Evolutionary conservation across 257 asterid species (phyloP).

Genomic region (Cordia subcordata): DNA sequence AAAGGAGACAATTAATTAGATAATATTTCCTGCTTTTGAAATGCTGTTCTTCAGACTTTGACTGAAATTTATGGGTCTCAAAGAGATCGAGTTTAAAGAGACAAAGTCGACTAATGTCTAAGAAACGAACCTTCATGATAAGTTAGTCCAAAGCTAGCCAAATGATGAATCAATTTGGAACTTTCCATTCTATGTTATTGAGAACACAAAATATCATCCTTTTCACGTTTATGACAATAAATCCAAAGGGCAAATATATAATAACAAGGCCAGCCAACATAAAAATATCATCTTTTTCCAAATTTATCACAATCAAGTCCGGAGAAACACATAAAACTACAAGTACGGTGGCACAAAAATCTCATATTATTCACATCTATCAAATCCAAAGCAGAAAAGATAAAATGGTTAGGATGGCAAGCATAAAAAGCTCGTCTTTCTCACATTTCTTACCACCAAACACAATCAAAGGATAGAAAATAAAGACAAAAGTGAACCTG

Average conservation of each 20-base stretch:
- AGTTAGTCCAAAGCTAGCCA: background rate
- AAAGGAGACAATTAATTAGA: too few species aligned
- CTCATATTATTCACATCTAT: too few species aligned
- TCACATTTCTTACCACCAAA: background rate
- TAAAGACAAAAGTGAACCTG: conserved; percentile 31
- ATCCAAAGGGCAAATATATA: too few species aligned
- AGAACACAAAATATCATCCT: background rate
- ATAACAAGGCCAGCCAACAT: too few species aligned
- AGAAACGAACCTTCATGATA: background rate
- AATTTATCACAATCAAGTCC: background rate
- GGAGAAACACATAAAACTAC: too few species aligned
- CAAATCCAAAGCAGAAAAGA: too few species aligned
- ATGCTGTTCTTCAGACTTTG: too few species aligned
- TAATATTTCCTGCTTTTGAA: too few species aligned
- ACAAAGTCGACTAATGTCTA: too few species aligned
- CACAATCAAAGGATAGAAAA: background rate
- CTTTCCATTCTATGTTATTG: background rate
- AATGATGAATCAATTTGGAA: background rate
- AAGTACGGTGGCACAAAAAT: background rate
- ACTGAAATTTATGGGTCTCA: too few species aligned
- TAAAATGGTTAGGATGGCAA: background rate
- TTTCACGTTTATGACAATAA: background rate
- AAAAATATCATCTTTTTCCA: too few species aligned
- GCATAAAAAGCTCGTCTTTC: background rate
- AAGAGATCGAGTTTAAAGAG: too few species aligned